A percentile compares a stretch with the other conserved stretches of the same genome.
Conservation (phyloP, 441 rosid genomes). For the Aquilaria agallochum region DNA sequence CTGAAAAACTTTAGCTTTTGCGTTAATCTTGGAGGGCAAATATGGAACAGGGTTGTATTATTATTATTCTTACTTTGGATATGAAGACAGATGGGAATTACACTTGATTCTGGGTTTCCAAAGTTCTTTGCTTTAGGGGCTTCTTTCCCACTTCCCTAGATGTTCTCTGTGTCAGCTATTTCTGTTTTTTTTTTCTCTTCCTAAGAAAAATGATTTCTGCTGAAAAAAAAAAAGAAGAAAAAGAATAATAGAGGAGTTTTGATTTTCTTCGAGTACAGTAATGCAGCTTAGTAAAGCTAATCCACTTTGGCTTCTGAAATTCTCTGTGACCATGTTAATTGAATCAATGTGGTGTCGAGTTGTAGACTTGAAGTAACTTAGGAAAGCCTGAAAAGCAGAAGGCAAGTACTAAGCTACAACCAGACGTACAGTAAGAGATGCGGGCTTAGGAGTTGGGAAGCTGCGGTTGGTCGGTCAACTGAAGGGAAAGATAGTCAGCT, state of each 20-base stretch:
- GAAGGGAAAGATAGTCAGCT: no score
- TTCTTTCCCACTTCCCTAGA: slow-evolving; percentile 67
- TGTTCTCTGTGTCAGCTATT: slow-evolving; percentile 42
- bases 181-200: slow-evolving; percentile 1
- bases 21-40: slow-evolving; percentile 41
- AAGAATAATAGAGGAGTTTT: no score
- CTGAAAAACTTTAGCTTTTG: slow-evolving; percentile 65
- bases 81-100: slow-evolving; percentile 42
- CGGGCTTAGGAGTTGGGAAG: background rate
- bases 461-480: slow-evolving; percentile 9
- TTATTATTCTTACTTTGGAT: slow-evolving; percentile 45
- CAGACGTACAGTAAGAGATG: slow-evolving; percentile 4
- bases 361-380: no score
- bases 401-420: background rate
- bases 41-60: slow-evolving; percentile 20
- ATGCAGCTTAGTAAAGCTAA: slow-evolving; percentile 9
- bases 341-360: no score
- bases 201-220: no score
- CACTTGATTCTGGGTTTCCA: slow-evolving; percentile 41
- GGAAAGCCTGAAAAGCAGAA: no score
- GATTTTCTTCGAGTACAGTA: background rate
- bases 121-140: slow-evolving; percentile 37
- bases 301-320: slow-evolving; percentile 14
- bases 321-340: background rate
- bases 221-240: no score